A percentile compares a stretch with the other conserved stretches of the same genome.
phyloP scores from a whole-genome alignment of 352 stramenopile genomes.

The Phytophthora cryptogea region DNA sequence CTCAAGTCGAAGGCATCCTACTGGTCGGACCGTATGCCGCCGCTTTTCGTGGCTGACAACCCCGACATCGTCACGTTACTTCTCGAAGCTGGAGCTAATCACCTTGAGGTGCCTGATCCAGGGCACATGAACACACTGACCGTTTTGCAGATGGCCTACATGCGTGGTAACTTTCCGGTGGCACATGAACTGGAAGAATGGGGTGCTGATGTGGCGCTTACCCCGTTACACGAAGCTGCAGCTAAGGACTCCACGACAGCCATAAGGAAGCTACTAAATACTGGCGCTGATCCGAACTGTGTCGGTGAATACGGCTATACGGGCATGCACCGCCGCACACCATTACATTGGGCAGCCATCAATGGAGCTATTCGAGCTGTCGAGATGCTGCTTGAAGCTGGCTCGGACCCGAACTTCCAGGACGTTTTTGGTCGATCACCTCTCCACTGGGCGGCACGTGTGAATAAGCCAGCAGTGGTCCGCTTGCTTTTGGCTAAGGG shows the following conservation, averaged over 20 bases:
- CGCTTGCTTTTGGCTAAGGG: conserved; percentile 49
- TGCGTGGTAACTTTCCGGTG: conserved; percentile 69
- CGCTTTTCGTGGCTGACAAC: conserved; percentile 73
- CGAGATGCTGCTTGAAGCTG: conserved; percentile 49
- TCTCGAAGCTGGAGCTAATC: conserved; percentile 67
- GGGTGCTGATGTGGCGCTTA: conserved; percentile 73
- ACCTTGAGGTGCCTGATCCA: conserved; percentile 68
- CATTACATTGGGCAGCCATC: conserved; percentile 75
- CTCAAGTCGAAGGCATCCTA: conserved; percentile 62
- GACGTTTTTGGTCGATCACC: conserved; percentile 62
- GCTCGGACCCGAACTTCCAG: conserved; percentile 76
- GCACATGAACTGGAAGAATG: conserved; percentile 68
- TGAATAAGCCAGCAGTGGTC: conserved; percentile 59
- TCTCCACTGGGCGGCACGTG: conserved; percentile 68
- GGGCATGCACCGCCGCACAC: conserved; percentile 68
- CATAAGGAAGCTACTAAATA: conserved; percentile 55
- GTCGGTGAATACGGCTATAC: conserved; percentile 72
- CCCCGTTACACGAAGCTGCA: conserved; percentile 69
- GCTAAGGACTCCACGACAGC: conserved; percentile 38
- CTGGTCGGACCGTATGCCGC: conserved; percentile 64
- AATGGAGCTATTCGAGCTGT: conserved; percentile 50
- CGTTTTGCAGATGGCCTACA: conserved; percentile 65
- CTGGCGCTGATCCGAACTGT: conserved; percentile 61
- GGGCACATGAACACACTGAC: conserved; percentile 76
- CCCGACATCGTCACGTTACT: conserved; percentile 66